A percentile compares a stretch with the other conserved stretches of the same genome.
Evolutionary conservation across 2,329 filamentous ascomycete genomes (phyloP).

Genomic region (Ustilaginoidea virens): DNA sequence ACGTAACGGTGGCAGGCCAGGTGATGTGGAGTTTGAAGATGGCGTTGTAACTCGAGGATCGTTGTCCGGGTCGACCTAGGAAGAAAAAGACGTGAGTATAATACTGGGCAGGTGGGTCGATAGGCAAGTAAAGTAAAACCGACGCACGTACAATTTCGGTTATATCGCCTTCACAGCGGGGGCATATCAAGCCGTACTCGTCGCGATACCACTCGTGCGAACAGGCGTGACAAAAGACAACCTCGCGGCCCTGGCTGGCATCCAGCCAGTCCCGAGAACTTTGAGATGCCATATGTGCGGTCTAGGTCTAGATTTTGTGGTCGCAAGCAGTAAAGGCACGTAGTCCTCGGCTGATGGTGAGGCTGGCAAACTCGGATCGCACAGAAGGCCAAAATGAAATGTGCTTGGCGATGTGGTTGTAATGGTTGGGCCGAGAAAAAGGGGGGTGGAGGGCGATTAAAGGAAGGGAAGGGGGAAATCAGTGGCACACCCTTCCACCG

Average conservation of each 20-base stretch:
- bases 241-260: slow-evolving; percentile 40
- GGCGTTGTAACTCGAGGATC: slow-evolving; percentile 40
- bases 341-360: slow-evolving; percentile 42
- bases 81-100: too few species aligned
- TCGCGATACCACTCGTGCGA: slow-evolving; percentile 66
- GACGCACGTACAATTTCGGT: slow-evolving; percentile 62
- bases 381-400: slow-evolving; percentile 38
- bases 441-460: too few species aligned
- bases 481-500: too few species aligned
- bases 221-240: slow-evolving; percentile 79
- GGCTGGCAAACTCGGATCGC: slow-evolving; percentile 36
- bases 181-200: slow-evolving; percentile 54
- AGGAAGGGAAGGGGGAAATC: too few species aligned
- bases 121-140: too few species aligned
- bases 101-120: too few species aligned
- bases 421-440: neutral
- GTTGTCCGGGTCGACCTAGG: slow-evolving; percentile 36
- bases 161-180: slow-evolving; percentile 61
- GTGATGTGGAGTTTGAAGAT: slow-evolving; percentile 14
- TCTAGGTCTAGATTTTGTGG: too few species aligned
- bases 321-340: slow-evolving; percentile 40
- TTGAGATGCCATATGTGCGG: slow-evolving; percentile 22
- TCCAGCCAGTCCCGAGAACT: slow-evolving; percentile 23
- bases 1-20: slow-evolving; percentile 13
- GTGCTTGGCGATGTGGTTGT: neutral